Percentiles rank a stretch among this genome's conserved stretches.
Evolutionary conservation across 768 basidiomycete genomes (phyloP).

Genomic region (Leccinellum luteum): DNA sequence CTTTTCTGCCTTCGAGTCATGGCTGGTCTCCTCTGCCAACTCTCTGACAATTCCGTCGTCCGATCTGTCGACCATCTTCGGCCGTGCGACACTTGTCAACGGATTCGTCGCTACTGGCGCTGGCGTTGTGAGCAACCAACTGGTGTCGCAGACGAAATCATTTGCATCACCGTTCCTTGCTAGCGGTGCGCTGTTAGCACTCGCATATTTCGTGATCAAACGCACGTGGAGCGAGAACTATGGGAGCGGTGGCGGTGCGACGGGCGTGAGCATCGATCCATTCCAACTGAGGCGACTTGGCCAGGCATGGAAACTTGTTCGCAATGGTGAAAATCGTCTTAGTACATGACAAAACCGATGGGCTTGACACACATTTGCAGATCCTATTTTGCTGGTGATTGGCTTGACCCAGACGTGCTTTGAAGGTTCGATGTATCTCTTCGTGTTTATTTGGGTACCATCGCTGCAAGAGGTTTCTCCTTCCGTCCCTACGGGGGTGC

Average conservation of each 20-base stretch:
- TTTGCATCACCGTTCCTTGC: constrained; percentile 67
- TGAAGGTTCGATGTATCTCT: constrained; percentile 83
- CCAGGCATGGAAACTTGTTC: constrained; percentile 57
- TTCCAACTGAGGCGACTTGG: constrained; percentile 53
- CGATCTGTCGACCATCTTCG: constrained; percentile 68
- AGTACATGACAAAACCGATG: background rate
- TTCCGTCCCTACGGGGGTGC: constrained; percentile 32
- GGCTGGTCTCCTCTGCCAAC: constrained; percentile 66
- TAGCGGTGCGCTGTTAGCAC: constrained; percentile 51
- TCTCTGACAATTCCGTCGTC: constrained; percentile 48
- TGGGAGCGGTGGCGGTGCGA: constrained; percentile 42
- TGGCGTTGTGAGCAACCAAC: constrained; percentile 63
- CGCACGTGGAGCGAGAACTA: constrained; percentile 69
- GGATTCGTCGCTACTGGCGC: constrained; percentile 68
- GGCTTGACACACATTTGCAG: constrained; percentile 31
- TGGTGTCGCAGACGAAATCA: constrained; percentile 50
- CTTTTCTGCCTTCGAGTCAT: constrained; percentile 74
- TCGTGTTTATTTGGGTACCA: constrained; percentile 83
- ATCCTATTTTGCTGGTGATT: constrained; percentile 59
- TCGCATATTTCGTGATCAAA: constrained; percentile 57
- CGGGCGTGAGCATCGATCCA: constrained; percentile 30
- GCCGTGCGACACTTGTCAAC: constrained; percentile 70
- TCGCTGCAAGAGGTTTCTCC: constrained; percentile 61
- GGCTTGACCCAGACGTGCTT: constrained; percentile 79
- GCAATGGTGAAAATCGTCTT: constrained; percentile 37